phyloP scores from a whole-genome alignment of 2,329 filamentous ascomycete species.

The Trichoderma semiorbis region DNA sequence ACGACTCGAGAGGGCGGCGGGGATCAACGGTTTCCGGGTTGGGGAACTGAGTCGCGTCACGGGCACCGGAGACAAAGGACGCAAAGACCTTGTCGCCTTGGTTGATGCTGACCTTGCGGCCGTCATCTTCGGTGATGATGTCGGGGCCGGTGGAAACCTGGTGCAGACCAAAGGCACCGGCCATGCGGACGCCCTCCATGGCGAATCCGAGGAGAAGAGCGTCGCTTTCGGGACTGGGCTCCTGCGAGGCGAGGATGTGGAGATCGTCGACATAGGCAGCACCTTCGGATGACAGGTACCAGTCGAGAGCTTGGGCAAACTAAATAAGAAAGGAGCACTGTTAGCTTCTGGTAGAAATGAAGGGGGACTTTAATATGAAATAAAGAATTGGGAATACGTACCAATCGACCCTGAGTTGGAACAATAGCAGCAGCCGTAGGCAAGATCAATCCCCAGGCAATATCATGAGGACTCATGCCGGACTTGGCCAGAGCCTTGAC shows the following conservation, averaged over 20 bases:
- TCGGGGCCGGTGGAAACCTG: conserved; percentile 49
- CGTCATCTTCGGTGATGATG: conserved; percentile 50
- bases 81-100: conserved; percentile 61
- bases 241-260: conserved; percentile 54
- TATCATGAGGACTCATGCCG: conserved; percentile 60
- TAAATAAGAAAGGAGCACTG: conserved; percentile 25
- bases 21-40: conserved; percentile 59
- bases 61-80: conserved; percentile 55
- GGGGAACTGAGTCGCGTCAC: conserved; percentile 58
- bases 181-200: conserved; percentile 68
- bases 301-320: conserved; percentile 72
- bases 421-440: conserved; percentile 65
- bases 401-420: conserved; percentile 66
- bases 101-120: conserved; percentile 47
- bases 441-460: conserved; percentile 68
- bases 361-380: not conserved
- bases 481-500: conserved; percentile 62
- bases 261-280: conserved; percentile 57
- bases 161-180: conserved; percentile 59
- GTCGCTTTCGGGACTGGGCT: conserved; percentile 56
- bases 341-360: conserved; percentile 21
- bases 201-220: conserved; percentile 64
- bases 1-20: conserved; percentile 58
- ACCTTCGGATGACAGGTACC: conserved; percentile 60
- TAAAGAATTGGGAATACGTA: conserved; percentile 33